Evolutionary conservation across 169 alveolate species (phyloP).

Genomic region (Plasmodium fragile): DNA sequence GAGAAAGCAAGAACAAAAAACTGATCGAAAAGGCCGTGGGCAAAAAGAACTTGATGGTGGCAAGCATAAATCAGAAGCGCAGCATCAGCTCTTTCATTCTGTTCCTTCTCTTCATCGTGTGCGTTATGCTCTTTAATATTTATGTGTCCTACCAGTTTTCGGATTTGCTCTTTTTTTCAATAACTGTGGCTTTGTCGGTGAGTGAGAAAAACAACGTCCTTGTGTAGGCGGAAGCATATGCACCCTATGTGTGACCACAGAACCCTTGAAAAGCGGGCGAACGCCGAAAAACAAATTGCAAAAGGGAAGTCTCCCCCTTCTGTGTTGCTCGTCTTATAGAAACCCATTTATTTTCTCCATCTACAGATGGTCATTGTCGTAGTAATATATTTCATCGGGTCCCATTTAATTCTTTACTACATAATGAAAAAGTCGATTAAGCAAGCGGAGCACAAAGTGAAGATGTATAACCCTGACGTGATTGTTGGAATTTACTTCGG

Average conservation of each 20-base stretch:
- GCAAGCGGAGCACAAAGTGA: slow-evolving; percentile 72
- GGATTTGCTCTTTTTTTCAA: not conserved
- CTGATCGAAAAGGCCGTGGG: slow-evolving; percentile 69
- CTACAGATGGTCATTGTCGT: slow-evolving; percentile 22
- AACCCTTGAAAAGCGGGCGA: not conserved
- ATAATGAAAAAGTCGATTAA: slow-evolving; percentile 69
- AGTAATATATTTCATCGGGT: slow-evolving; percentile 64
- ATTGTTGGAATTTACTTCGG: slow-evolving; percentile 73
- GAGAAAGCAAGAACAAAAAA: slow-evolving; percentile 68
- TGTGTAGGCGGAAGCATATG: not conserved
- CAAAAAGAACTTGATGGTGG: slow-evolving; percentile 50
- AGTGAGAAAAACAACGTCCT: not conserved
- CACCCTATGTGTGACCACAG: not conserved
- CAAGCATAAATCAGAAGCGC: slow-evolving; percentile 52
- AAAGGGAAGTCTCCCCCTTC: not conserved
- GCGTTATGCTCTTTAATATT: slow-evolving; percentile 67
- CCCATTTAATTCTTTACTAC: slow-evolving; percentile 56
- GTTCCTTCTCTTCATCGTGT: slow-evolving; percentile 39
- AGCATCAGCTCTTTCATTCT: slow-evolving; percentile 35
- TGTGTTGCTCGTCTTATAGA: not conserved
- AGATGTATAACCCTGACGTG: slow-evolving; percentile 58
- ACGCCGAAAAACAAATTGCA: not conserved
- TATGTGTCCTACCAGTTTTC: slow-evolving; percentile 60
- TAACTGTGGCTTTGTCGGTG: slow-evolving; percentile 55
- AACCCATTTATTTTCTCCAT: not conserved